Base-by-base conservation (phyloP, 768 basidiomycete genomes). In the Candolleomyces aberdarensis region DNA sequence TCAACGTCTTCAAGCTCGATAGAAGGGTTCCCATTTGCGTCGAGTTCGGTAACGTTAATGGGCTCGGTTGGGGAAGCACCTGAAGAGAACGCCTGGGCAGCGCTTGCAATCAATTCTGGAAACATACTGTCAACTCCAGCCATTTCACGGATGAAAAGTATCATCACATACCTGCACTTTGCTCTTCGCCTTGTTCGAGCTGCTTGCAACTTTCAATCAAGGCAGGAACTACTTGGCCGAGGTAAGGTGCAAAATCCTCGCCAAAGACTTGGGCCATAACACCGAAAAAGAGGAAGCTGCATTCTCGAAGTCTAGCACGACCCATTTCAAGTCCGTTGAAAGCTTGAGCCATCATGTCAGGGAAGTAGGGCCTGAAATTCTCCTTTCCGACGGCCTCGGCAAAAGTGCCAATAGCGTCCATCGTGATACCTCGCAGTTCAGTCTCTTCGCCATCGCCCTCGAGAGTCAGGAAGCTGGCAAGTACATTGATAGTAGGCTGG, bases 351-450 rank as follows among this genome's bases (percentile, higher is more conserved):
- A 99, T 98, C 83, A 96, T 86, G 60, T 93, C 88, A n/a, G 87
- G 82, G 80, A 96, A 97, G 84, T 90, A 98, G 17, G 95, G 96
- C 39, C 92, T 81, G 88, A 98, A 99, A 31, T 86, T 79, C 14
- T 98, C 96, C 70, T 88, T 85, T 64, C 97, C 96, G 62, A 98
- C 93, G 8, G 96, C 94, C 76, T 98, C 96, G 14, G 97, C 93
- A 67, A 99, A 94, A 0, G 97, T 98, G 56, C 97, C 97, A 62
- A 98, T 88, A n/a, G 97, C 94, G 75, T 98, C 97, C 87, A 97
- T 97, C 11, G 96, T 90, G 70, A 98, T 96, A 41, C 97, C 96
- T 60, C 96, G 92, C 43, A 99, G 85, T 67, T 98, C 96, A 48
- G 83, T 86, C 76, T 97, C 94, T 71, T 97, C 96, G 50, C 93